Percentiles rank a stretch among this genome's conserved stretches.
These are phyloP conservation scores for Crithidia bombi DNA, from an alignment of 208 protist genomes.

Conservation along the genomic window DNA sequence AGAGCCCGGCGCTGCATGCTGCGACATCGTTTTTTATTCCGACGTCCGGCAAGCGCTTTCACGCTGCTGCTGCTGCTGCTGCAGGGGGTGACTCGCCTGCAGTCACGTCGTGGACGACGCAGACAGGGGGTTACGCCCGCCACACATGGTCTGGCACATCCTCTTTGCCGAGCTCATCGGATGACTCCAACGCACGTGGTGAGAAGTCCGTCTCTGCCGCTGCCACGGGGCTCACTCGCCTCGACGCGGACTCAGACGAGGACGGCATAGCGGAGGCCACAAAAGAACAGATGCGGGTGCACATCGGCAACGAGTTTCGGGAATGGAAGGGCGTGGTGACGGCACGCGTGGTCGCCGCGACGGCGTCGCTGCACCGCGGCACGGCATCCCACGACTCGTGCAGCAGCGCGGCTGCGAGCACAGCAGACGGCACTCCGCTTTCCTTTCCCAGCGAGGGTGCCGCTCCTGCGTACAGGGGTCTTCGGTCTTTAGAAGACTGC, in stretches of 20 bases:
- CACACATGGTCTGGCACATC: background rate
- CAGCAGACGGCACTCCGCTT: too few species aligned
- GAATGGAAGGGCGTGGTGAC: conserved; percentile 4
- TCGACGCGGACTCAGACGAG: too few species aligned
- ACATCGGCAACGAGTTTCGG: background rate
- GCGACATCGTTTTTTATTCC: background rate
- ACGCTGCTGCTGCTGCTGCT: background rate
- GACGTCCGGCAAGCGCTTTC: conserved; percentile 5
- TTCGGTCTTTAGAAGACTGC: background rate
- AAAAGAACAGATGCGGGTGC: background rate
- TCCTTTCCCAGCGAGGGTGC: too few species aligned
- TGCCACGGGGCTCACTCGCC: too few species aligned
- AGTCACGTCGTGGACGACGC: conserved; percentile 12
- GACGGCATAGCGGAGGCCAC: too few species aligned
- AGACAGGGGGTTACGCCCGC: background rate
- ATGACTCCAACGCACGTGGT: too few species aligned
- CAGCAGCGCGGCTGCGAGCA: background rate
- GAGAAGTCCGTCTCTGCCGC: too few species aligned
- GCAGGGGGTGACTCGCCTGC: background rate
- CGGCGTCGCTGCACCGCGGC: background rate
- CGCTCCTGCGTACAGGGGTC: background rate
- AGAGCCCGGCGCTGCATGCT: background rate
- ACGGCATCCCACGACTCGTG: background rate
- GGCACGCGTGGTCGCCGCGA: background rate
- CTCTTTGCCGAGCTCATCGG: too few species aligned